Conservation (phyloP, 2,329 filamentous ascomycete genomes). For the Scytalidium sp. region DNA sequence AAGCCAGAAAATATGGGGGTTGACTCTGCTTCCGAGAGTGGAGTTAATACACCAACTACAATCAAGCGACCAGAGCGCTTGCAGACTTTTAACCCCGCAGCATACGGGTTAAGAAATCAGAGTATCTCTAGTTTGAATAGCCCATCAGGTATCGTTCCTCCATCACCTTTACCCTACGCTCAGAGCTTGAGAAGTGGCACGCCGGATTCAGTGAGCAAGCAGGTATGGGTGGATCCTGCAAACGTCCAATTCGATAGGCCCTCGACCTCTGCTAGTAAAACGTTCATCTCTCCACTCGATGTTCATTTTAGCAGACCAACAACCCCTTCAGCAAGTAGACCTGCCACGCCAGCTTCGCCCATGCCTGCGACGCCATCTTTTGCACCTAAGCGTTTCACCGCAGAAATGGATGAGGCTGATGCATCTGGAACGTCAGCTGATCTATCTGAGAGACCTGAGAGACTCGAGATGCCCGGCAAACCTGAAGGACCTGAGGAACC, state of each 20-base stretch:
- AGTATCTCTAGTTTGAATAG: neutral
- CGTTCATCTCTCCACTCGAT: conserved; percentile 20
- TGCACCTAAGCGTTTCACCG: no score
- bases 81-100: neutral
- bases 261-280: neutral
- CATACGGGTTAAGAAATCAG: neutral
- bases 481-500: no score
- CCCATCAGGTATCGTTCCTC: neutral
- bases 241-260: neutral
- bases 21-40: neutral
- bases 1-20: neutral
- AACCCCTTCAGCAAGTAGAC: neutral
- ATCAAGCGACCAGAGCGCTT: neutral
- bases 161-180: neutral
- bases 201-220: neutral
- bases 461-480: no score
- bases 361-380: conserved; percentile 12
- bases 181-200: neutral
- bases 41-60: neutral
- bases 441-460: no score
- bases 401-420: no score
- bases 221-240: neutral
- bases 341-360: conserved; percentile 4
- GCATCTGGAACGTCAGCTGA: no score
- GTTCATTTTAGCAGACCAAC: conserved; percentile 17